Conservation (phyloP, 176 grass and related monocot genomes). For the Oryza rufipogon region DNA sequence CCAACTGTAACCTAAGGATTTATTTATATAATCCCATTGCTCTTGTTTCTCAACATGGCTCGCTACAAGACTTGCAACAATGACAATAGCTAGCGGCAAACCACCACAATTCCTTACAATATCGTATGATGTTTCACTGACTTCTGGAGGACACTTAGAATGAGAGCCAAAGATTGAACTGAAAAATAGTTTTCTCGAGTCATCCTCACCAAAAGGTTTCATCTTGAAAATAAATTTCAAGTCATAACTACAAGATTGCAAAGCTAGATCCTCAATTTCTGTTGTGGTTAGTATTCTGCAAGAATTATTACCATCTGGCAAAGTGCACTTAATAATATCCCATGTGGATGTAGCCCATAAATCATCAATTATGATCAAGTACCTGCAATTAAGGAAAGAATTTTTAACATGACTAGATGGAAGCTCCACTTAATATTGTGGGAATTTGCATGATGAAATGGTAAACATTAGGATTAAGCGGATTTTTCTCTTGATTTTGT, state of each 20-base stretch:
- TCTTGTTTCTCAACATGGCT: background rate
- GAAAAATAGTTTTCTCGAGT: slow-evolving; percentile 41
- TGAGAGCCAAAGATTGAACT: slow-evolving; percentile 6
- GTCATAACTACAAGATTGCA: slow-evolving; percentile 33
- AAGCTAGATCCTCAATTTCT: slow-evolving; percentile 43
- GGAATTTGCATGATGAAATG: too few species aligned
- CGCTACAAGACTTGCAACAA: background rate
- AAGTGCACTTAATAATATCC: slow-evolving; percentile 23
- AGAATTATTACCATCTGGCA: slow-evolving; percentile 4
- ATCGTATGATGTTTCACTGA: background rate
- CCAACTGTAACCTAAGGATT: slow-evolving; percentile 18
- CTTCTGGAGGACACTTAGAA: slow-evolving; percentile 12
- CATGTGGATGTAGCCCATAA: slow-evolving; percentile 23
- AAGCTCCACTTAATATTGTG: too few species aligned
- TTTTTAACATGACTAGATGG: too few species aligned
- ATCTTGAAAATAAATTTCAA: slow-evolving; percentile 22
- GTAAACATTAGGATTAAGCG: too few species aligned
- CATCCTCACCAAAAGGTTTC: slow-evolving; percentile 8
- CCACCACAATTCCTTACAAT: slow-evolving; percentile 39
- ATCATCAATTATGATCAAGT: slow-evolving; percentile 47
- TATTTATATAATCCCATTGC: slow-evolving; percentile 21
- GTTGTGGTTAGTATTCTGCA: slow-evolving; percentile 34
- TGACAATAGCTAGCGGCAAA: slow-evolving; percentile 31
- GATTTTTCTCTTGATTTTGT: too few species aligned
- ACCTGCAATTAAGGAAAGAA: background rate